Percentiles rank a stretch among this genome's conserved stretches.
Conservation (phyloP, 345 rosid genomes). For the Linum usitatissimum region DNA sequence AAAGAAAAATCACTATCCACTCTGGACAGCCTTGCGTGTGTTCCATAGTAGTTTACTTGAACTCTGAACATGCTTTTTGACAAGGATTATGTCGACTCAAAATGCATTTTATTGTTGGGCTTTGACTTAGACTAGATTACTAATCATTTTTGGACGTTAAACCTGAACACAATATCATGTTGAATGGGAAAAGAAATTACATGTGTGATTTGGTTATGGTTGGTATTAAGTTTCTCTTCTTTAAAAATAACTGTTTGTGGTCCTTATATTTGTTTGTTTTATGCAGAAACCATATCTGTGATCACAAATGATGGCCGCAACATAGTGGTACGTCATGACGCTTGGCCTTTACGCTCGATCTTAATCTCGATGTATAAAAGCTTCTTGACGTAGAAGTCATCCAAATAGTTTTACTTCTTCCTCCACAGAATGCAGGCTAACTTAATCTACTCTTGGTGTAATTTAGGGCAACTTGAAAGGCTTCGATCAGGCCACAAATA, state of each 20-base stretch:
- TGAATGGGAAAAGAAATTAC: background rate
- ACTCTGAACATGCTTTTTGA: too few relatives aligned
- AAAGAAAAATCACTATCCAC: too few relatives aligned
- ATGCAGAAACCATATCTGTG: conserved; percentile 59
- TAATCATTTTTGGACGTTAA: too few relatives aligned
- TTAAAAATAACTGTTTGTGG: background rate
- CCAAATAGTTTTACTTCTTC: background rate
- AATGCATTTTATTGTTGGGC: too few relatives aligned
- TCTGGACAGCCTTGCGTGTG: too few relatives aligned
- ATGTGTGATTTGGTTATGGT: background rate
- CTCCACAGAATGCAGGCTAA: background rate
- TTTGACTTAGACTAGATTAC: too few relatives aligned
- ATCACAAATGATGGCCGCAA: conserved; percentile 89
- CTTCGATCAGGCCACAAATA: conserved; percentile 86
- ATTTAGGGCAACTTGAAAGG: conserved; percentile 68
- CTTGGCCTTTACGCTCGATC: background rate
- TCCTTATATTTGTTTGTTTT: conserved; percentile 1
- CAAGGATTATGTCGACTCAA: too few relatives aligned
- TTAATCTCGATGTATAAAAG: background rate
- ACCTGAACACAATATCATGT: too few relatives aligned
- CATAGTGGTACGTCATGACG: conserved; percentile 49
- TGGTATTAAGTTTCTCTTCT: background rate
- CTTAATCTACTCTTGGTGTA: background rate
- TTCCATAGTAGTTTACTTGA: too few relatives aligned
- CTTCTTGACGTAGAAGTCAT: background rate